Conservation (phyloP, 768 basidiomycete species). For the Tricholoma flavovirens region DNA sequence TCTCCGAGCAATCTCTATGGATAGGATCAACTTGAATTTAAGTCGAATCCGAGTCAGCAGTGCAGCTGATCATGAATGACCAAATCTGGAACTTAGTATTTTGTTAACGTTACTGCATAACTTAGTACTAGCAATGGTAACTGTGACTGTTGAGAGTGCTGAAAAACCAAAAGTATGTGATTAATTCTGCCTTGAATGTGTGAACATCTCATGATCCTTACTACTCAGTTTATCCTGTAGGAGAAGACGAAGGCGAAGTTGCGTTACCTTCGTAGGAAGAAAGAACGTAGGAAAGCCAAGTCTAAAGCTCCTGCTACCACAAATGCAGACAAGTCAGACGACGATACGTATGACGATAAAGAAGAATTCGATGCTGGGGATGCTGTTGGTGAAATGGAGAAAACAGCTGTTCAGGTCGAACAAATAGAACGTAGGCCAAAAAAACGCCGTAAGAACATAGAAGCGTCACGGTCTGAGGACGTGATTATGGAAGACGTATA, state of each 20-base stretch:
- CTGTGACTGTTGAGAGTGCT: background rate
- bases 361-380: conserved; percentile 17
- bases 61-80: no score
- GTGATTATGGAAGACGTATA: conserved; percentile 18
- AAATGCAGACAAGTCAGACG: conserved; percentile 16
- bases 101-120: no score
- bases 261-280: conserved; percentile 70
- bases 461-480: conserved; percentile 18
- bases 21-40: no score
- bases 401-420: conserved; percentile 15
- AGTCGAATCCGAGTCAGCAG: no score
- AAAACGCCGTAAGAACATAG: conserved; percentile 38
- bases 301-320: conserved; percentile 10
- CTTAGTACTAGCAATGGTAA: no score
- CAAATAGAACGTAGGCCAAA: conserved; percentile 26
- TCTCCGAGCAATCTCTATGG: no score
- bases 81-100: no score
- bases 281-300: conserved; percentile 50
- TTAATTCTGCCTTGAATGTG: background rate
- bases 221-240: conserved; percentile 24
- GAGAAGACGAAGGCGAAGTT: conserved; percentile 67
- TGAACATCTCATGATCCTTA: conserved; percentile 16
- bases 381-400: conserved; percentile 11
- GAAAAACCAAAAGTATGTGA: conserved; percentile 12
- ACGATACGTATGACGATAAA: conserved; percentile 12